Evolutionary conservation across 805 yeast genomes (phyloP).

Genomic region (Metschnikowia cerradonensis): DNA sequence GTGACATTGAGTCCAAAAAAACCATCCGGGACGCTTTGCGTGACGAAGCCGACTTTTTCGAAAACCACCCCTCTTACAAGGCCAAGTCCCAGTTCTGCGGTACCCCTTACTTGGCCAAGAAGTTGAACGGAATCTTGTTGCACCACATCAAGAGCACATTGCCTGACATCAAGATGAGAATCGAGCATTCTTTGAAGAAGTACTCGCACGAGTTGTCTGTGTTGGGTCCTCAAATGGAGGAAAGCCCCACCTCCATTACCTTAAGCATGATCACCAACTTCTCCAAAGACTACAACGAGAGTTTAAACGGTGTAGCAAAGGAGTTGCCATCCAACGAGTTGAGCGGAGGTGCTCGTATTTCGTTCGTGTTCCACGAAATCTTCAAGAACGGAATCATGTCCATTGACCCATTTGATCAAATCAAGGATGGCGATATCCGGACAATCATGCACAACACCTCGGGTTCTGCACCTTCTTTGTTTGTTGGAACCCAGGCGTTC

Average conservation of each 20-base stretch:
- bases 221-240: conserved; percentile 87
- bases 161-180: conserved; percentile 91
- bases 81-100: conserved; percentile 96
- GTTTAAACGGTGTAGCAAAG: conserved; percentile 87
- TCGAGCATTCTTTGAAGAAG: conserved; percentile 73
- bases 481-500: conserved; percentile 96
- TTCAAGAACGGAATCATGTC: conserved; percentile 89
- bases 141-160: conserved; percentile 66
- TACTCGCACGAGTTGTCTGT: conserved; percentile 70
- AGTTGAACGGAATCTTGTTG: conserved; percentile 79
- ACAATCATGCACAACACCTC: conserved; percentile 96
- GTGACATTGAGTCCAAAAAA: conserved; percentile 85
- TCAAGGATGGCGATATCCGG: conserved; percentile 91
- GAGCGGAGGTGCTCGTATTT: conserved; percentile 96
- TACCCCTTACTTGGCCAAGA: conserved; percentile 94
- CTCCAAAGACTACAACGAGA: conserved; percentile 84
- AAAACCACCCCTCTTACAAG: conserved; percentile 83
- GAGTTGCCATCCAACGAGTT: conserved; percentile 86
- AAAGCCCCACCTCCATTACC: conserved; percentile 85
- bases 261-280: conserved; percentile 89
- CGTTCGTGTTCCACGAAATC: conserved; percentile 95
- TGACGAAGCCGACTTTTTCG: conserved; percentile 79
- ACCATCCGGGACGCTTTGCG: conserved; percentile 83
- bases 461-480: conserved; percentile 91
- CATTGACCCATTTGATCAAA: conserved; percentile 93